Conservation (phyloP, 176 grass and related monocot genomes). For the Carex littledalei region DNA sequence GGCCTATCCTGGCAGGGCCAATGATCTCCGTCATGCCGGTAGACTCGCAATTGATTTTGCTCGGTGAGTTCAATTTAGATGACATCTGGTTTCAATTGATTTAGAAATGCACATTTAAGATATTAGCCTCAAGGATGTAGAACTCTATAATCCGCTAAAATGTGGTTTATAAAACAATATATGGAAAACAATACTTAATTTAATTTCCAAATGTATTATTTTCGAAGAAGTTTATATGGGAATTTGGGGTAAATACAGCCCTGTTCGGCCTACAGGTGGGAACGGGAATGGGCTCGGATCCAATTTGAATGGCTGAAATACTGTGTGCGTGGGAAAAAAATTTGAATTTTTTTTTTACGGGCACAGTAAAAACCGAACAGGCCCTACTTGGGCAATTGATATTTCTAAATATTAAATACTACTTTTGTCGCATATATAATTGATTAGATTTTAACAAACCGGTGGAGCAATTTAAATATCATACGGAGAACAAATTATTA, state of each 20-base stretch:
- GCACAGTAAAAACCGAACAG: too few relatives aligned
- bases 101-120: background rate
- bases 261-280: too few relatives aligned
- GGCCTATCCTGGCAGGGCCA: slow-evolving; percentile 49
- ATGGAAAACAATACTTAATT: background rate
- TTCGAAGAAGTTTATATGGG: background rate
- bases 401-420: too few relatives aligned
- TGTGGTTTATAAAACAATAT: background rate
- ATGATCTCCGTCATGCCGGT: slow-evolving; percentile 77
- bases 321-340: too few relatives aligned
- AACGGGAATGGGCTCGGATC: too few relatives aligned
- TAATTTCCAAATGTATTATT: background rate
- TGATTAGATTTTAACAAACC: background rate
- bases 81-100: background rate
- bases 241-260: background rate
- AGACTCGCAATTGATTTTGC: slow-evolving; percentile 75
- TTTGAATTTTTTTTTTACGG: too few relatives aligned
- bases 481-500: background rate
- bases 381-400: too few relatives aligned
- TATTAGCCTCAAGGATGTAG: background rate
- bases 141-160: background rate
- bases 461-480: background rate
- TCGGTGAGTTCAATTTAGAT: slow-evolving; percentile 24
- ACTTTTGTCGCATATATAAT: background rate
- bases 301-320: too few relatives aligned